Conservation (phyloP, 208 protist genomes). For the Trypanosoma brucei region DNA sequence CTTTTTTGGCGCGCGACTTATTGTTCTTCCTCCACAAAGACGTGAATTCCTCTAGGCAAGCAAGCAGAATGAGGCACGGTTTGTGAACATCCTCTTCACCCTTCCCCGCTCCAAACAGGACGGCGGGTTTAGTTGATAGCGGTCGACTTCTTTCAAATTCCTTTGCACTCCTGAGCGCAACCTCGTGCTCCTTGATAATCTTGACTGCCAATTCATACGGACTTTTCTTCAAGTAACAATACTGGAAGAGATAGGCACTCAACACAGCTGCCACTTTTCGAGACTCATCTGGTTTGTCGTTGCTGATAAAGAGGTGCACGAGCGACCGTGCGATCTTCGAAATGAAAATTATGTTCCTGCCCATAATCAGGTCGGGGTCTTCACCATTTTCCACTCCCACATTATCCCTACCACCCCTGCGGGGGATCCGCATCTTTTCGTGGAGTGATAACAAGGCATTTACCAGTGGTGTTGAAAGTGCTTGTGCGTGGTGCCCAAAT, state of each 20-base stretch:
- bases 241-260: conserved; percentile 74
- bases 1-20: conserved; percentile 27
- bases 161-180: conserved; percentile 24
- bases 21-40: conserved; percentile 40
- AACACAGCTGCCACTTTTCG: conserved; percentile 59
- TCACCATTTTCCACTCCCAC: neutral
- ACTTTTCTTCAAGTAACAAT: conserved; percentile 57
- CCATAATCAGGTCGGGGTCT: neutral
- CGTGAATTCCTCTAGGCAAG: conserved; percentile 65
- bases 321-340: conserved; percentile 40
- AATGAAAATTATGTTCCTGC: conserved; percentile 29
- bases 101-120: conserved; percentile 28
- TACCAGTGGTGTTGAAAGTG: conserved; percentile 51
- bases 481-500: conserved; percentile 36
- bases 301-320: conserved; percentile 55
- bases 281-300: conserved; percentile 32
- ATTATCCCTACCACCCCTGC: conserved; percentile 12
- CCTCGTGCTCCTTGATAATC: conserved; percentile 28
- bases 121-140: neutral
- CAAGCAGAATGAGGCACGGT: conserved; percentile 65
- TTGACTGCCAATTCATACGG: conserved; percentile 51
- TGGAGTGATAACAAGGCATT: conserved; percentile 53
- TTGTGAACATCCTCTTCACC: conserved; percentile 41
- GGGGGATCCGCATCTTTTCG: conserved; percentile 42
- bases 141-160: conserved; percentile 17